Evolutionary conservation across 2,329 filamentous ascomycete species (phyloP), one percentile per base, ranked within the genome.

Genomic region (Pseudonectria buxi): DNA sequence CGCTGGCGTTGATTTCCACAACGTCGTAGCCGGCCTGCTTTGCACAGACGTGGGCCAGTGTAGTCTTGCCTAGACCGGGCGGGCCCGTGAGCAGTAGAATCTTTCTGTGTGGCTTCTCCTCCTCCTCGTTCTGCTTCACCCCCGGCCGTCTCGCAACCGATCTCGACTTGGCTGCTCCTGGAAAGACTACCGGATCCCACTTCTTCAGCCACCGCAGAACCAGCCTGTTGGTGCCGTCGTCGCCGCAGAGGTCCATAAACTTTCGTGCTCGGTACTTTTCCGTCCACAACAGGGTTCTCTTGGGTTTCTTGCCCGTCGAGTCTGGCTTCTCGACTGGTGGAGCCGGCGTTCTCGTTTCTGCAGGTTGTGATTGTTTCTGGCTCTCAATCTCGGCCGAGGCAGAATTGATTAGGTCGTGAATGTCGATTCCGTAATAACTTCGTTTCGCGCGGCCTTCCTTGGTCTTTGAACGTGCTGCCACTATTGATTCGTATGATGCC

Each of bases 1-100:
- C 92, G 51, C 90, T 96, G 7, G 94, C 92, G 52, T 98, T 98
- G 63, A 98, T 94, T 58, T 98, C 92, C 55, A 96, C 76, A 1
- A 94, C 85, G 53, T 96, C 92, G 52, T 98, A 98, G 1, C 92
- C 92, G 5, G 92, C 92, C 62, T 98, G 92, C 48, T 74, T 81
- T 1, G 94, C 94, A 57, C 92, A 96, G 0, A 98, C 92, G 61
- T 98, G 92, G 2, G 92, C 92, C 31, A 98, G 62, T 0, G 92
- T 98, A 0, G 92, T 98, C 67, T 98, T 98, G 18, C 92, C 92
- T 10, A 98, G 68, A 2, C 92, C 92, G 0, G 92, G 92, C 0
- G 92, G 88, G 0, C 92, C 94, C 1, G 90, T 89, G 12, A 98
- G 67, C 53, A 98, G 74, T 10, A 98, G 64, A 7, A 98, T 87